Conservation (phyloP, 345 rosid species). For the Populus tremula region DNA sequence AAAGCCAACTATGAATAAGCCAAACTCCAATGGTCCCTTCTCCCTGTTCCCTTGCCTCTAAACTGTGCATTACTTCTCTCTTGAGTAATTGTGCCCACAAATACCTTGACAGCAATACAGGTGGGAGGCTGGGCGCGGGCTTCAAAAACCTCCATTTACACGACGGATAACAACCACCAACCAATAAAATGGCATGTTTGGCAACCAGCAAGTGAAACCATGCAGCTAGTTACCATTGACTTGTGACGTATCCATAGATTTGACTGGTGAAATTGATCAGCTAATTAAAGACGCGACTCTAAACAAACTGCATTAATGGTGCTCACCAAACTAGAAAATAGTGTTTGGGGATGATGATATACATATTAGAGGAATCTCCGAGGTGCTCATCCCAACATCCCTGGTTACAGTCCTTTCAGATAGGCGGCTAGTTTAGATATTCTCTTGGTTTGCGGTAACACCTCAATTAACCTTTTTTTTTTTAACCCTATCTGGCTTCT, state of each 20-base stretch:
- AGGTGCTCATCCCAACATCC: not conserved
- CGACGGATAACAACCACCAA: not conserved
- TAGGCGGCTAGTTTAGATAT: not conserved
- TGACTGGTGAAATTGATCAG: not conserved
- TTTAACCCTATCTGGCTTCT: not conserved
- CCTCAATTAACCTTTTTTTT: not conserved
- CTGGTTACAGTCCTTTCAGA: conserved; percentile 1
- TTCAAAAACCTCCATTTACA: too few relatives aligned
- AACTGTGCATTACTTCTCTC: not conserved
- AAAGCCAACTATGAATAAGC: not conserved
- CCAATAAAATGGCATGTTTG: not conserved
- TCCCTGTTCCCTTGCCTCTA: not conserved
- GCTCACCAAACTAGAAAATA: not conserved
- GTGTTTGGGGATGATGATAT: not conserved
- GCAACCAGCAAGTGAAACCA: not conserved
- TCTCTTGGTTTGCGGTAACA: not conserved
- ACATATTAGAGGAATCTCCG: not conserved
- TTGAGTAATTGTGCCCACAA: not conserved
- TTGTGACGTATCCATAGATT: not conserved
- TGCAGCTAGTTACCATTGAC: not conserved
- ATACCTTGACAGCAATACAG: not conserved
- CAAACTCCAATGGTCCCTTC: not conserved
- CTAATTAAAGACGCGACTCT: not conserved
- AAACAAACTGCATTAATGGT: not conserved
- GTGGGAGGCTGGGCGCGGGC: not conserved